phyloP scores from a whole-genome alignment of 2,329 filamentous ascomycete genomes.

The Monilinia polystroma region DNA sequence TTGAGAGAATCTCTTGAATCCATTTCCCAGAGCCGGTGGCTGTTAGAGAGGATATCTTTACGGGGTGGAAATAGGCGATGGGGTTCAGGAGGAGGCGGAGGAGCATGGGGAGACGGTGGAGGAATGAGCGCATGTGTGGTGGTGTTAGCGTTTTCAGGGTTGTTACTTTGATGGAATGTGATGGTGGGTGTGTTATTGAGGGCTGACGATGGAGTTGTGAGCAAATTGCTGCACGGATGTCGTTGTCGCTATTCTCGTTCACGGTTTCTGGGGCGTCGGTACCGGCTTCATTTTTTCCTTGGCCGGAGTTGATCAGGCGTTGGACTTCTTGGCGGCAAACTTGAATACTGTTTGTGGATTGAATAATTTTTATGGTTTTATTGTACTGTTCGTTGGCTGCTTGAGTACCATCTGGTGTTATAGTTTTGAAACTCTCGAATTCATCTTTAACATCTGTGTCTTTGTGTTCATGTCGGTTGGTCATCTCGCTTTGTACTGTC shows the following conservation, averaged over 20 bases:
- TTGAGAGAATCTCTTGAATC: constrained; percentile 48
- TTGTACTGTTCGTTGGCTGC: constrained; percentile 46
- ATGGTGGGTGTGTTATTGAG: constrained; percentile 51
- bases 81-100: constrained; percentile 49
- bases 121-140: constrained; percentile 45
- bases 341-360: constrained; percentile 43
- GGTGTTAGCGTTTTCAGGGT: constrained; percentile 47
- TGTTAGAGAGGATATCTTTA: constrained; percentile 51
- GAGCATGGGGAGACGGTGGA: constrained; percentile 52
- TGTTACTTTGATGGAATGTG: constrained; percentile 49
- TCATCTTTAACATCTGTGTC: constrained; percentile 42
- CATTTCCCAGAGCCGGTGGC: constrained; percentile 51
- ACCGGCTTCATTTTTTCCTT: constrained; percentile 22
- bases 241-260: constrained; percentile 42
- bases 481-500: constrained; percentile 40
- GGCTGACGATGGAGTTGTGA: constrained; percentile 49
- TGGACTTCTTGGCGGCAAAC: constrained; percentile 39
- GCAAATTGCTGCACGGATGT: constrained; percentile 51
- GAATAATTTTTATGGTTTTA: constrained; percentile 44
- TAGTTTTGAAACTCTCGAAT: constrained; percentile 42
- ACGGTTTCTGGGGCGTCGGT: constrained; percentile 11
- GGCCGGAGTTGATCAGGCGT: not conserved
- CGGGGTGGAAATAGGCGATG: constrained; percentile 53
- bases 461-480: constrained; percentile 43
- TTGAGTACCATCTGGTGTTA: constrained; percentile 46